Evolutionary conservation across 2,329 filamentous ascomycete genomes (phyloP), one percentile per base, ranked within the genome.

Genomic region (Akanthomyces dipterigenus): DNA sequence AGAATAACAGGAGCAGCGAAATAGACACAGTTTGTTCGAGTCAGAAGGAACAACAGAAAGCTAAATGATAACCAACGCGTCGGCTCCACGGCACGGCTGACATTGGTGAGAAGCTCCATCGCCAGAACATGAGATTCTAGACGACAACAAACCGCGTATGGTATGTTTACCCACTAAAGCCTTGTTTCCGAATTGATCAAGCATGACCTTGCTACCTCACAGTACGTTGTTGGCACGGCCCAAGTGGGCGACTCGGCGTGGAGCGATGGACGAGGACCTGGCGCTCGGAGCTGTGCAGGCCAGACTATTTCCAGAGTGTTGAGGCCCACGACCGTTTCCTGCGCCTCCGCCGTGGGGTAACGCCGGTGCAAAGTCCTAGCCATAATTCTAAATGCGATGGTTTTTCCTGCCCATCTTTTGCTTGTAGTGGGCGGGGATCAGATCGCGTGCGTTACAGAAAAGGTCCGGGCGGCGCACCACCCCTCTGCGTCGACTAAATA

Each of bases 371-470:
- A 14, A 22, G 28, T 20, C 28, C 26, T 51, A 22, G 51, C n/a
- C 51, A 55, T 43, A 4, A 28, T 42, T 55, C 18, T 34, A 18
- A 26, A 16, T 26, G 14, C 20, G 2, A 14, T 26, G 20, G 11
- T 26, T 34, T n/a, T 26, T 22, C 36, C n/a, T 31, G 24, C 3
- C 50, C 34, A 16, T 26, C 50, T 54, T 40, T 22, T 36, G 31
- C 20, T 22, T 40, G n/a, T 16, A 6, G 36, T 54, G 24, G 36
- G 38, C 36, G 16, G 36, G 12, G 51, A 31, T 55, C 51, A 40
- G 38, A 55, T 28, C 38, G 51, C 51, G 24, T n/a, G 24, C 38
- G 51, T 54, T 54, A 28, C 51, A 54, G 49, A 54, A 54, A 51
- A 53, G 36, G 51, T 8, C 34, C 51, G 51, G 51, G 51, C 51